These are phyloP conservation scores for Salix purpurea DNA, from an alignment of 345 rosid genomes.

Conservation along the genomic window DNA sequence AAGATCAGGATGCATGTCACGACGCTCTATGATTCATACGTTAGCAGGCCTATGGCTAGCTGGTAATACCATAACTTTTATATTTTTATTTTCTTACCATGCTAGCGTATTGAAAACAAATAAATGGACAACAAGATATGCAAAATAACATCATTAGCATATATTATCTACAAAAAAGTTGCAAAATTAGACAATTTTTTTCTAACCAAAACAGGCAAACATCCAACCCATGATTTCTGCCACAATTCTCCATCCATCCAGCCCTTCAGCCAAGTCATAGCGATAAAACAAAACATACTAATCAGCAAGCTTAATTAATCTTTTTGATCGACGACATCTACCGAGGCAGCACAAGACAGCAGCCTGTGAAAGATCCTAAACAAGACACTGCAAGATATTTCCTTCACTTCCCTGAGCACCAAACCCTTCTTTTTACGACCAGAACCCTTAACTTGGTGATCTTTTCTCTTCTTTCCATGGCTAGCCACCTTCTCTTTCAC, in stretches of 20 bases:
- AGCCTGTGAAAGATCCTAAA: conserved; percentile 45
- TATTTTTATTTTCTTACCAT: not conserved
- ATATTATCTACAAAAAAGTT: not conserved
- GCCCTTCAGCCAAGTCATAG: not conserved
- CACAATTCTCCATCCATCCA: not conserved
- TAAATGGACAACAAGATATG: not conserved
- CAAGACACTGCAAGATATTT: conserved; percentile 46
- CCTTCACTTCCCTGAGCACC: conserved; percentile 47
- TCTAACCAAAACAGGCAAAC: not conserved
- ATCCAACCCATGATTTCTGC: not conserved
- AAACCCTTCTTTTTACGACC: conserved; percentile 33
- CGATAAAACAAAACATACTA: not conserved
- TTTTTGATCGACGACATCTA: conserved; percentile 45
- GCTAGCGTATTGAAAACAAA: too few relatives aligned
- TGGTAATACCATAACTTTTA: not conserved
- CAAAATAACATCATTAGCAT: not conserved
- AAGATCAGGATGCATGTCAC: not conserved
- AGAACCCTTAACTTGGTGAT: not conserved
- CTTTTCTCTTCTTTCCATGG: conserved; percentile 16
- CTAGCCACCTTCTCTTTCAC: conserved; percentile 16
- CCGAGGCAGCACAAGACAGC: conserved; percentile 49
- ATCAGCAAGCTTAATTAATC: not conserved
- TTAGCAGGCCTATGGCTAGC: not conserved
- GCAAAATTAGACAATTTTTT: not conserved
- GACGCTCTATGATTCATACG: not conserved